Evolutionary conservation across 1,139 yeast genomes (phyloP).

Genomic region (Suhomyces yuchorum): DNA sequence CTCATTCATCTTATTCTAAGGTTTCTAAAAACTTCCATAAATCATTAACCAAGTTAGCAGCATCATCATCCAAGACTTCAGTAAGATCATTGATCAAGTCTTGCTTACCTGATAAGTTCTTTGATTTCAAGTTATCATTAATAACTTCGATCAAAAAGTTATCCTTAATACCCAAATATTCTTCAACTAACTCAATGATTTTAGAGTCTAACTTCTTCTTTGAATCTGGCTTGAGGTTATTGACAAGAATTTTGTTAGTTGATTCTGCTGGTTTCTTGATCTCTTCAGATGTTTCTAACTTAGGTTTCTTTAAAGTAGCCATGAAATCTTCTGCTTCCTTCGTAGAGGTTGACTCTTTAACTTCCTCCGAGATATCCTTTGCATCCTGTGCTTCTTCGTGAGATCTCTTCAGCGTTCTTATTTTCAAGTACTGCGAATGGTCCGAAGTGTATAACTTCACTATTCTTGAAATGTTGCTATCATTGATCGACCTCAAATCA

Average conservation of each 20-base stretch:
- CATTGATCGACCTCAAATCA: neutral
- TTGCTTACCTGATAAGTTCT: slow-evolving; percentile 30
- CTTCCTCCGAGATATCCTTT: slow-evolving; percentile 31
- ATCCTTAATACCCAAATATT: slow-evolving; percentile 55
- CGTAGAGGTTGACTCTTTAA: slow-evolving; percentile 16
- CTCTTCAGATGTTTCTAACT: slow-evolving; percentile 1
- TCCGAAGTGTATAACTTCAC: slow-evolving; percentile 33
- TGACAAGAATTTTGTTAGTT: slow-evolving; percentile 10
- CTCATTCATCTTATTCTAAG: neutral
- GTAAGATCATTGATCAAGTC: slow-evolving; percentile 45
- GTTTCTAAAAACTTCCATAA: slow-evolving; percentile 22
- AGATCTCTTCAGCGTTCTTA: slow-evolving; percentile 30
- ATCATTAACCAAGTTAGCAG: slow-evolving; percentile 45
- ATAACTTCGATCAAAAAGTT: slow-evolving; percentile 51
- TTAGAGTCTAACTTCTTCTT: slow-evolving; percentile 28
- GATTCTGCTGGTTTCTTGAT: neutral
- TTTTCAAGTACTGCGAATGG: slow-evolving; percentile 42
- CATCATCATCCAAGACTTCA: slow-evolving; percentile 61
- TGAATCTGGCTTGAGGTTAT: slow-evolving; percentile 19
- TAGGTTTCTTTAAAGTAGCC: slow-evolving; percentile 13
- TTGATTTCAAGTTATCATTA: slow-evolving; percentile 35
- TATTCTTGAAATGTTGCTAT: slow-evolving; percentile 5
- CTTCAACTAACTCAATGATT: slow-evolving; percentile 48
- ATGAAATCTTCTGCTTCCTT: slow-evolving; percentile 23
- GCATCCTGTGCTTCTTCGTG: slow-evolving; percentile 42